A percentile compares a stretch with the other conserved stretches of the same genome.
Conservation (phyloP, 768 basidiomycete genomes). For the Tephrocybe sp. region DNA sequence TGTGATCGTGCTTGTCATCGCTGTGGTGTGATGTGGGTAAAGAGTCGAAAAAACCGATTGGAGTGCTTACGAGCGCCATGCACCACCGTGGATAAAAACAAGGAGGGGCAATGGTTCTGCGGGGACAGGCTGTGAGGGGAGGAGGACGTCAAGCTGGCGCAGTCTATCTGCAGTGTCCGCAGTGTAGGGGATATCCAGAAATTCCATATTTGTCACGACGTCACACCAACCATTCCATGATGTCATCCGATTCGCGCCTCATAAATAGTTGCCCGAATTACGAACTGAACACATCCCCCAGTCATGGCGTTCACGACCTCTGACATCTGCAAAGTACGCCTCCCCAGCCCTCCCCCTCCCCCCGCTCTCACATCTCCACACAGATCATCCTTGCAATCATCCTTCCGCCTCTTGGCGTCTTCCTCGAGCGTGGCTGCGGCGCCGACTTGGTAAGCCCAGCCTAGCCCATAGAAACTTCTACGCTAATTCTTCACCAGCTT, state of each 20-base stretch:
- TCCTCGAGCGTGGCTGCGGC: slow-evolving; percentile 83
- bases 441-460: slow-evolving; percentile 63
- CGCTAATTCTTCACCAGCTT: slow-evolving; percentile 22
- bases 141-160: slow-evolving; percentile 59
- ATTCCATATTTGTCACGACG: slow-evolving; percentile 21
- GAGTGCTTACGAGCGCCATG: slow-evolving; percentile 69
- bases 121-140: slow-evolving; percentile 23
- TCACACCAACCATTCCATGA: slow-evolving; percentile 9
- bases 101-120: slow-evolving; percentile 32
- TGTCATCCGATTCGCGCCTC: slow-evolving; percentile 8
- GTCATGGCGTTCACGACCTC: slow-evolving; percentile 70
- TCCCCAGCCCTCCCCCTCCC: background rate
- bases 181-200: slow-evolving; percentile 41
- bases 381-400: slow-evolving; percentile 65
- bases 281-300: slow-evolving; percentile 1
- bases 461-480: no score
- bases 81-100: slow-evolving; percentile 81
- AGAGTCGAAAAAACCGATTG: slow-evolving; percentile 3
- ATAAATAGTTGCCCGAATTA: background rate
- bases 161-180: slow-evolving; percentile 25
- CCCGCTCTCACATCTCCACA: slow-evolving; percentile 10
- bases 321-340: slow-evolving; percentile 75
- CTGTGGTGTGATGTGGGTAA: slow-evolving; percentile 32
- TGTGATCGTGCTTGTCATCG: slow-evolving; percentile 71
- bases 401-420: slow-evolving; percentile 84